Base-by-base conservation (phyloP, 1,139 yeast species). In the Yamadazyma dendronema region DNA sequence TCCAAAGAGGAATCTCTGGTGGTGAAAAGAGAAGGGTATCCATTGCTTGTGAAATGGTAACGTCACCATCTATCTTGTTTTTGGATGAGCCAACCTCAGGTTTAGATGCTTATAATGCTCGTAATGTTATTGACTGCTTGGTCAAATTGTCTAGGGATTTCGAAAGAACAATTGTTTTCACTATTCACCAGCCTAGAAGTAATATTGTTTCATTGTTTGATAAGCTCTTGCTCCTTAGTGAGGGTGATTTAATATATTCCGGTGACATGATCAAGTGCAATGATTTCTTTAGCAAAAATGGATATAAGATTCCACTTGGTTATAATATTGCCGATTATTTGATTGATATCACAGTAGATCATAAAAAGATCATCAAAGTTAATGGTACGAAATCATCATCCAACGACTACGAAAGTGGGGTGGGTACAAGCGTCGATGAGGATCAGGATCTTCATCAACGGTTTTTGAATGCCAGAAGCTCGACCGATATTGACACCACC, bases 141-240 rank as follows among this genome's bases (percentile, higher is more conserved):
- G 92, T 85, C 3, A 77, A 85, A 42, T 72, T 92, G 42, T 88
- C 97, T 0, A 72, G 82, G 41, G 84, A 82, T 49, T 86, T 82
- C 57, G 81, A 84, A 43, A 78, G 97, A 55, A 90, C 98, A 0
- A 82, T 92, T 33, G 79, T 92, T 1, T 84, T 92, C 56, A 88
- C 98, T 0, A 92, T 92, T 47, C 98, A 92, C 62, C 98, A 92
- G 57, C 98, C 98, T n/a, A 77, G 98, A 56, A 87, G 96, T 43
- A 92, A 92, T 52, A 90, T 92, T 56, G 97, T 92, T 21, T 81
- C 96, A 0, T 65, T 88, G 38, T 92, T 92, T 62, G 97, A 90
- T 56, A 83, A 84, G 48, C 71, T 92, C 37, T 61, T 92, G 2
- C 65, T 92, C 35, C 70, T 92, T 37, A 86, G 96, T 28, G 84